These are phyloP conservation scores for Diutina catenulata DNA, from an alignment of 1,139 yeast species.

Conservation along the genomic window DNA sequence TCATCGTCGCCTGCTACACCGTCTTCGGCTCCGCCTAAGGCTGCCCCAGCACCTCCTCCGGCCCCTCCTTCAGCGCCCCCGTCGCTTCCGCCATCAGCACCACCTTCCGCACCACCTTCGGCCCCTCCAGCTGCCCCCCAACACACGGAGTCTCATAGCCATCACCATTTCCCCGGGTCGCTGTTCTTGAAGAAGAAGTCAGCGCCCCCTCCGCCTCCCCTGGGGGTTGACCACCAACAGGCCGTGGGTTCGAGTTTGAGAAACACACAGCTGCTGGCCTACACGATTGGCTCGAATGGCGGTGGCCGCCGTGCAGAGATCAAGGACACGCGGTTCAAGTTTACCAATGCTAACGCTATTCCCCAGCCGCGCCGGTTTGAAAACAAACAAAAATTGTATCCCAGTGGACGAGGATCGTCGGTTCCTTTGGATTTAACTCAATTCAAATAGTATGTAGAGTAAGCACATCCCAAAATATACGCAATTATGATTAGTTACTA, in stretches of 20 bases:
- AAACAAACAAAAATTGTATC: constrained; percentile 59
- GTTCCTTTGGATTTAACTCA: constrained; percentile 64
- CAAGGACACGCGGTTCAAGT: constrained; percentile 46
- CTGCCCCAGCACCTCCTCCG: constrained; percentile 7
- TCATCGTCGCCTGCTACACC: constrained; percentile 9
- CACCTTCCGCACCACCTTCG: constrained; percentile 10
- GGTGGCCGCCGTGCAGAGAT: constrained; percentile 32
- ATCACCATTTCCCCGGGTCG: constrained; percentile 9
- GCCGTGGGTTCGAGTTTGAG: constrained; percentile 38
- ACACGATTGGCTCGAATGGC: constrained; percentile 31
- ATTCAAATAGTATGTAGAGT: too few relatives aligned
- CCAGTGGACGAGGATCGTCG: constrained; percentile 92
- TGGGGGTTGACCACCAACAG: constrained; percentile 31
- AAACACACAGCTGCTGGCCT: constrained; percentile 46
- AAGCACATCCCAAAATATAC: too few relatives aligned
- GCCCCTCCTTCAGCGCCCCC: constrained; percentile 7
- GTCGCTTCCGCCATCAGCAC: constrained; percentile 7
- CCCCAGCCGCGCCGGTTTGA: constrained; percentile 79
- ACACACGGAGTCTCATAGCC: constrained; percentile 11
- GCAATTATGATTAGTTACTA: too few relatives aligned
- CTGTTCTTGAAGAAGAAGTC: constrained; percentile 12
- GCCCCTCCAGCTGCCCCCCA: constrained; percentile 12
- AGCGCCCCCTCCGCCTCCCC: constrained; percentile 30
- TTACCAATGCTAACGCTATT: constrained; percentile 53
- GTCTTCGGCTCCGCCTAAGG: constrained; percentile 7